Conservation (phyloP, 2,329 filamentous ascomycete species). For the Epichloe uncinata region DNA sequence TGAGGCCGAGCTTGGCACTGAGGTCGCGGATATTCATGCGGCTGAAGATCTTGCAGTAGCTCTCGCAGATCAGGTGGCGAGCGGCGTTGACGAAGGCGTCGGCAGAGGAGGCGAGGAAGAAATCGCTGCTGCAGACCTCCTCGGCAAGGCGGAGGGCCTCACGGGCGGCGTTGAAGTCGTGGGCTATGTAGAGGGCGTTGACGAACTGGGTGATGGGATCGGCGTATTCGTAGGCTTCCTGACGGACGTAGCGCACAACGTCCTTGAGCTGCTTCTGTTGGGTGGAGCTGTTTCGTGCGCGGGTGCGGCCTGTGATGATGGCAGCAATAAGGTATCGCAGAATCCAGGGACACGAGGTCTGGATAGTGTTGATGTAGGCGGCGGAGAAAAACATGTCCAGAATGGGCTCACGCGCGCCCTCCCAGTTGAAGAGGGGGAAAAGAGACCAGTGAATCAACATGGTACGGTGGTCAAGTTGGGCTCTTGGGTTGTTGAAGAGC, state of each 20-base stretch:
- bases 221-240: constrained; percentile 94
- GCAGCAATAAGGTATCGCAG: constrained; percentile 86
- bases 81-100: constrained; percentile 90
- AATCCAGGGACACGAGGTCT: constrained; percentile 94
- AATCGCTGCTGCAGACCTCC: constrained; percentile 82
- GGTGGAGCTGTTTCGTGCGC: constrained; percentile 64
- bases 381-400: constrained; percentile 96
- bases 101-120: constrained; percentile 78
- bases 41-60: constrained; percentile 99
- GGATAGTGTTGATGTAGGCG: constrained; percentile 98
- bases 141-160: constrained; percentile 84
- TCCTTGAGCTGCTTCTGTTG: constrained; percentile 99
- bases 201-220: constrained; percentile 95
- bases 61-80: constrained; percentile 93
- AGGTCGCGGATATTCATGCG: constrained; percentile 97
- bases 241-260: constrained; percentile 83
- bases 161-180: constrained; percentile 79
- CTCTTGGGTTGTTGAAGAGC: constrained; percentile 90
- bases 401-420: constrained; percentile 76
- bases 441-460: constrained; percentile 98
- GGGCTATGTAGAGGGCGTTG: constrained; percentile 82
- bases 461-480: constrained; percentile 89
- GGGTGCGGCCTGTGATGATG: constrained; percentile 83
- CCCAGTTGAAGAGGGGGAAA: constrained; percentile 98
- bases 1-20: constrained; percentile 79